Evolutionary conservation across 805 yeast species (phyloP), one percentile per base, ranked within the genome.

Genomic region (Candida berthetii): DNA sequence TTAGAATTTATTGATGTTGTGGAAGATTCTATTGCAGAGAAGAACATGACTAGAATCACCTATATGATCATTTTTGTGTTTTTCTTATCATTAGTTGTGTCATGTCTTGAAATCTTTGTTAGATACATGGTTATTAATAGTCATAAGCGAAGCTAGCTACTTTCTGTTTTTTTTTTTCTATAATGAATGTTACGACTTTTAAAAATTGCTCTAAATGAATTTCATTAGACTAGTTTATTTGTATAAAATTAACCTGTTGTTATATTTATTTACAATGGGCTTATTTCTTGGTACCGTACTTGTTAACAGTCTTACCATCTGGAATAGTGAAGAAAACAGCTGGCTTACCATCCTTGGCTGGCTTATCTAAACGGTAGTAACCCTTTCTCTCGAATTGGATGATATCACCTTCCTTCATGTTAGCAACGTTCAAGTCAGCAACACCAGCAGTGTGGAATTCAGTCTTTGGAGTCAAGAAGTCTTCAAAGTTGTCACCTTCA

Each of bases 381-480:
- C 98, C 98, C 72, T 91, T 91, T 74, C 98, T 85, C 70, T 91
- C 98, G 52, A 91, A 89, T 70, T 91, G 98, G 53, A 91, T 80
- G 44, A 90, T 72, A 52, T 87, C 96, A 50, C 95, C 96, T 52
- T 71, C 83, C 70, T 85, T 81, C 76, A 91, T 74, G 40, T 73
- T 66, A 57, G 75, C 75, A 48, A 90, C 77, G 59, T 89, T 90
- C 47, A 78, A 61, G 62, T 91, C 98, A 50, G 87, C 97, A 51
- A 76, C 54, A 24, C 91, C 96, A 35, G 70, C 60, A 37, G 87
- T 69, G 56, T 75, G 84, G 78, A 91, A 89, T 64, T 85, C 91
- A 34, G 97, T 88, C 52, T 80, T 69, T 46, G 86, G 86, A 34
- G 96, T 91, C 47, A 91, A 65, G 80, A 80, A 91, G 60, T 91